These are phyloP conservation scores for Teratosphaeria epicoccoides DNA, from an alignment of 2,329 filamentous ascomycete species.

Conservation along the genomic window DNA sequence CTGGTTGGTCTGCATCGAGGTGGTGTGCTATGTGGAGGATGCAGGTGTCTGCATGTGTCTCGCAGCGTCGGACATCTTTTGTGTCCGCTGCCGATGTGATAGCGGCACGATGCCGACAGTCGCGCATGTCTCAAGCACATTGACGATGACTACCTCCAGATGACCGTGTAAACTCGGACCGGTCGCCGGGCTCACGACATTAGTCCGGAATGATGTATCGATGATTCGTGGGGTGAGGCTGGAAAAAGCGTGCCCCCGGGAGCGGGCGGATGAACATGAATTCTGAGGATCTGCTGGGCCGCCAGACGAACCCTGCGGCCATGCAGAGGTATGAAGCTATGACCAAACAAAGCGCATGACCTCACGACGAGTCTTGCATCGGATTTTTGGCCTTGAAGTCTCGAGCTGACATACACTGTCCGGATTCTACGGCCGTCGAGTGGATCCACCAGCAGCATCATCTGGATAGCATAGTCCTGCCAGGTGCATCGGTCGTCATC, in stretches of 20 bases:
- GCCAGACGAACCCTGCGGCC: neutral
- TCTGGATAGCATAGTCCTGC: neutral
- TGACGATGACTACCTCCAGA: neutral
- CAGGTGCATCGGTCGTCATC: neutral
- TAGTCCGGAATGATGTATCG: neutral
- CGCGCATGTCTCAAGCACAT: neutral
- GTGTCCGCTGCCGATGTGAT: neutral
- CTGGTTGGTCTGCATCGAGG: neutral
- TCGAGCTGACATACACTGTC: neutral
- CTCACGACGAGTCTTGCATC: neutral
- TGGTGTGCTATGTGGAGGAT: neutral
- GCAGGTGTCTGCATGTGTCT: neutral
- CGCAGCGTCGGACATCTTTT: neutral
- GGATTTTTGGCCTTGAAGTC: neutral
- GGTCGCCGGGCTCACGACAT: neutral
- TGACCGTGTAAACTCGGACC: neutral
- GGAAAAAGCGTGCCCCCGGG: neutral
- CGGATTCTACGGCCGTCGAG: neutral
- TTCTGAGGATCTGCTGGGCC: neutral
- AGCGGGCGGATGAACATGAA: neutral
- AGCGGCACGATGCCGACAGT: neutral
- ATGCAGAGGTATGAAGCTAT: neutral
- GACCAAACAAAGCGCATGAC: neutral
- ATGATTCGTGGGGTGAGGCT: neutral
- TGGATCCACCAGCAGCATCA: neutral